Conservation (phyloP, 176 grass and related monocot genomes). For the Otatea glauca region DNA sequence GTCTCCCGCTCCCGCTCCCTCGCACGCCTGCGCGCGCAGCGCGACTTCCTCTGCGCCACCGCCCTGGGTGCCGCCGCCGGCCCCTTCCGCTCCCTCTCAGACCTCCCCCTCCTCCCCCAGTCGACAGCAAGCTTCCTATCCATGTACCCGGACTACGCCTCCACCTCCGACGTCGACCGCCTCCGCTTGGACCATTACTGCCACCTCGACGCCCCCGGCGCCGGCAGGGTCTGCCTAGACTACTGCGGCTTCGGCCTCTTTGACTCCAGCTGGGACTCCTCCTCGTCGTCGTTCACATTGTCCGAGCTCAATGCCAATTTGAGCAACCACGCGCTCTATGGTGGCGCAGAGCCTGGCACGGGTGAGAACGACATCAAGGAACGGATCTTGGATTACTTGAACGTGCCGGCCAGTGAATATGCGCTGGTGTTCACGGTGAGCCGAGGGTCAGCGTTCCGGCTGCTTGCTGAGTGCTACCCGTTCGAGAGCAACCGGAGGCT, state of each 20-base stretch:
- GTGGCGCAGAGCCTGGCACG: constrained; percentile 66
- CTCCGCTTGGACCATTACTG: constrained; percentile 80
- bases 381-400: constrained; percentile 91
- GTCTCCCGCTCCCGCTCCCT: constrained; percentile 86
- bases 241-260: constrained; percentile 98
- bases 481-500: constrained; percentile 92
- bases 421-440: constrained; percentile 89
- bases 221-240: constrained; percentile 83
- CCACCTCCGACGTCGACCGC: constrained; percentile 71
- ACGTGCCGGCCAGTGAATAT: constrained; percentile 90
- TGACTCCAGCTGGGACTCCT: constrained; percentile 77
- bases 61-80: constrained; percentile 68
- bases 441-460: constrained; percentile 85
- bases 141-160: constrained; percentile 92
- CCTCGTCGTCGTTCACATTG: constrained; percentile 77
- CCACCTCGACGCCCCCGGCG: constrained; percentile 65
- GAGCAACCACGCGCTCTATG: constrained; percentile 93
- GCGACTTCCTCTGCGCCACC: constrained; percentile 89
- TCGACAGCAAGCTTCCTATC: constrained; percentile 82
- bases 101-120: constrained; percentile 67
- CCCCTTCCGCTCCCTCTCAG: constrained; percentile 62
- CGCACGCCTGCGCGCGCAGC: constrained; percentile 85
- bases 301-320: constrained; percentile 94
- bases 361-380: constrained; percentile 89
- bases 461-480: constrained; percentile 89